Conservation (phyloP, 805 yeast genomes). For the Metschnikowia vanudenii region DNA sequence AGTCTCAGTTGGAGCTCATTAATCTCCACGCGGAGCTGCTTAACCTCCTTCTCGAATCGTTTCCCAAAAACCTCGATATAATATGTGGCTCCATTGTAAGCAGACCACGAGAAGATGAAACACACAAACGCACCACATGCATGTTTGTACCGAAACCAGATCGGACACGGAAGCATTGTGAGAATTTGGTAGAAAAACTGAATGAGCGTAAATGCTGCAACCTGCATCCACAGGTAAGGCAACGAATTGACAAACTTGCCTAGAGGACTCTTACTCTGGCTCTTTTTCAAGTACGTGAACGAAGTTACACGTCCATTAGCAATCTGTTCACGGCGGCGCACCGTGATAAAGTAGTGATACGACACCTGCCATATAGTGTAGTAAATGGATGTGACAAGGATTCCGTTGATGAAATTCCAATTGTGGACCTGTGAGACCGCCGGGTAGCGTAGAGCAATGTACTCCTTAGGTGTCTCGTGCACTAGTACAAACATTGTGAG, state of each 20-base stretch:
- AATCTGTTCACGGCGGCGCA: slow-evolving; percentile 74
- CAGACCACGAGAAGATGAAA: slow-evolving; percentile 73
- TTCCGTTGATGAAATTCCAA: slow-evolving; percentile 71
- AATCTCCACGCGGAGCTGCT: slow-evolving; percentile 68
- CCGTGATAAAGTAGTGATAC: slow-evolving; percentile 90
- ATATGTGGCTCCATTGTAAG: slow-evolving; percentile 93
- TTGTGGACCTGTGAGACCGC: slow-evolving; percentile 65
- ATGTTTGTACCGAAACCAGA: slow-evolving; percentile 73
- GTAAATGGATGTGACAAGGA: slow-evolving; percentile 74
- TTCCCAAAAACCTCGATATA: slow-evolving; percentile 91
- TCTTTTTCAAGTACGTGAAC: slow-evolving; percentile 75
- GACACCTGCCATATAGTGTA: slow-evolving; percentile 87
- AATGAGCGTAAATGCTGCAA: slow-evolving; percentile 77
- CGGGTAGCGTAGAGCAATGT: slow-evolving; percentile 63
- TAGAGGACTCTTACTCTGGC: slow-evolving; percentile 60
- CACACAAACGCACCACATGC: slow-evolving; percentile 68
- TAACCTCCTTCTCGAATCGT: slow-evolving; percentile 82
- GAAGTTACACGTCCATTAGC: slow-evolving; percentile 84
- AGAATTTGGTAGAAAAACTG: slow-evolving; percentile 84
- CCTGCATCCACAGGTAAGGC: slow-evolving; percentile 82
- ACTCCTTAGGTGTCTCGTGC: slow-evolving; percentile 62
- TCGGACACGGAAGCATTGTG: slow-evolving; percentile 86
- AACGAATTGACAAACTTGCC: slow-evolving; percentile 79
- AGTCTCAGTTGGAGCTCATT: slow-evolving; percentile 49
- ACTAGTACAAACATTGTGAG: slow-evolving; percentile 81